A percentile compares a stretch with the other conserved stretches of the same genome.
phyloP scores from a whole-genome alignment of 495 filamentous ascomycete species.

The Aspergillus funiculosus region DNA sequence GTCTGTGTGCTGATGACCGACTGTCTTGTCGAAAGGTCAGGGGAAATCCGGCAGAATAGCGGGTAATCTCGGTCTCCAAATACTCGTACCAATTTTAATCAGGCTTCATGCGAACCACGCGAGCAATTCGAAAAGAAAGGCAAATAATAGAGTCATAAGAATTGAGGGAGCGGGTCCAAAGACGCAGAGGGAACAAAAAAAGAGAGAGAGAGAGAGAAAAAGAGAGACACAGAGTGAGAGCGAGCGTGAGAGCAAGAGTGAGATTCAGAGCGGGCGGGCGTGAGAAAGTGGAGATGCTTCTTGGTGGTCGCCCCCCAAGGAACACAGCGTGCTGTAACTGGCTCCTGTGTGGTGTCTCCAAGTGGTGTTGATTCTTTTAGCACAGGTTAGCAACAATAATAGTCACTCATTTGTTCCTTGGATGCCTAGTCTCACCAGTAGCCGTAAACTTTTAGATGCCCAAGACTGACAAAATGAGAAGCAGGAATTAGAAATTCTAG shows the following conservation, averaged over 20 bases:
- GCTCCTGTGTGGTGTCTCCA: background rate
- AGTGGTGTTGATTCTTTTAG: conserved; percentile 5
- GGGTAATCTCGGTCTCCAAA: background rate
- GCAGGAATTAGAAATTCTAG: background rate
- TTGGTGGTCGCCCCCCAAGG: background rate
- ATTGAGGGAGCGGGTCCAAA: conserved; percentile 5
- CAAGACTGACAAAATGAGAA: background rate
- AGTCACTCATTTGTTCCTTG: conserved; percentile 3
- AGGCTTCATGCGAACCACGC: conserved; percentile 8
- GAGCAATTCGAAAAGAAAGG: background rate
- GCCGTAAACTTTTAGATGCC: background rate
- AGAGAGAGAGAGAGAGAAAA: conserved; percentile 46
- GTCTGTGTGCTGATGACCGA: conserved; percentile 1
- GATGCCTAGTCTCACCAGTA: background rate
- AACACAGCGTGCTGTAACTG: background rate
- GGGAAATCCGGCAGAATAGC: conserved; percentile 6
- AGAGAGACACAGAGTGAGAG: conserved; percentile 28
- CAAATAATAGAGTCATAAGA: conserved; percentile 33
- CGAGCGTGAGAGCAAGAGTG: conserved; percentile 1
- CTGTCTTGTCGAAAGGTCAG: conserved; percentile 13
- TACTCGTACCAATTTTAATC: conserved; percentile 7
- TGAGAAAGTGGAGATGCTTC: conserved; percentile 5
- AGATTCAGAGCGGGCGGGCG: background rate
- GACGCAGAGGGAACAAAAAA: conserved; percentile 38
- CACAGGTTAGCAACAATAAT: too few species aligned